These are phyloP conservation scores for Heterobasidion parviporum DNA, from an alignment of 1,284 basidiomycete genomes.

Conservation along the genomic window DNA sequence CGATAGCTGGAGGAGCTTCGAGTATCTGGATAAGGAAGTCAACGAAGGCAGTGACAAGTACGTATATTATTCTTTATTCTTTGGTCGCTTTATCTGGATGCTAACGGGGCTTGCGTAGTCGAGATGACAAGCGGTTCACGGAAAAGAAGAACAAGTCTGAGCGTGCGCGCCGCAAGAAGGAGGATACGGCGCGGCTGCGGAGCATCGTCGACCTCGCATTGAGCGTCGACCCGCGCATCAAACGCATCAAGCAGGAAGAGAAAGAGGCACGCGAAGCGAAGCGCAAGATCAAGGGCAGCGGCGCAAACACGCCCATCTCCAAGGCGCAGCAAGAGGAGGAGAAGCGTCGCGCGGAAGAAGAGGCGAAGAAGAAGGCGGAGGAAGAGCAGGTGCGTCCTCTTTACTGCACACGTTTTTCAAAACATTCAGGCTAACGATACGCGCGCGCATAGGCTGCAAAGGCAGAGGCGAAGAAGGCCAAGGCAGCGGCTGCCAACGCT, in stretches of 20 bases:
- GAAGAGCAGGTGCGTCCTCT: constrained; percentile 45
- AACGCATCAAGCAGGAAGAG: constrained; percentile 94
- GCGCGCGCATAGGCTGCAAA: constrained; percentile 40
- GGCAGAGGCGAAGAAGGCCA: constrained; percentile 79
- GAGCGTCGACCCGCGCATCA: constrained; percentile 89
- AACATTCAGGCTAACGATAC: background rate
- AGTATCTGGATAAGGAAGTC: constrained; percentile 97
- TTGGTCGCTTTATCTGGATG: background rate
- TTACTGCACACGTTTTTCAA: background rate
- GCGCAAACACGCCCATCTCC: constrained; percentile 33
- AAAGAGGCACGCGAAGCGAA: constrained; percentile 94
- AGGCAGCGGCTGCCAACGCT: constrained; percentile 79
- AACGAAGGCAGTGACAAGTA: constrained; percentile 95
- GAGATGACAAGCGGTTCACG: constrained; percentile 97
- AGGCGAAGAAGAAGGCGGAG: constrained; percentile 59
- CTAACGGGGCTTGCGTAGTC: constrained; percentile 37
- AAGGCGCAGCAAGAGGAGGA: constrained; percentile 69
- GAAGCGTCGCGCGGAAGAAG: constrained; percentile 67
- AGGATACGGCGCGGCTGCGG: constrained; percentile 90
- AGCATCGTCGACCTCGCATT: constrained; percentile 85
- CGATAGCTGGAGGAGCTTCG: constrained; percentile 97
- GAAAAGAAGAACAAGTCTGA: constrained; percentile 99
- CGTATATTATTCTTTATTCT: constrained; percentile 16
- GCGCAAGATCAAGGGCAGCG: constrained; percentile 53
- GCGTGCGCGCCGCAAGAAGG: constrained; percentile 94